Evolutionary conservation across 2,329 filamentous ascomycete genomes (phyloP).

Genomic region (Penicillium sp.): DNA sequence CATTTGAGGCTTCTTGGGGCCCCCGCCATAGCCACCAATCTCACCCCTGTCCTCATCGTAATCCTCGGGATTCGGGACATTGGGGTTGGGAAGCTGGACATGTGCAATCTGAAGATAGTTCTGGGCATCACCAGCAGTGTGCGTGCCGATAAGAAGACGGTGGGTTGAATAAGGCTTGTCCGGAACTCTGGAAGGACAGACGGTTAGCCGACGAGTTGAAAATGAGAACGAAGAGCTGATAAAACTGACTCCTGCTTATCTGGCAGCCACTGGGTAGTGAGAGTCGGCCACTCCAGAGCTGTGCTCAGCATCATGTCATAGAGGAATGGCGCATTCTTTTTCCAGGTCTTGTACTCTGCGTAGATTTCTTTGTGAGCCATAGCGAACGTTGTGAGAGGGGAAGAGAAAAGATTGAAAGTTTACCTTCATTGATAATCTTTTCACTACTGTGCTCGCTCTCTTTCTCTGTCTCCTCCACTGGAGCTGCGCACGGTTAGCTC

Average conservation of each 20-base stretch:
- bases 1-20: constrained; percentile 64
- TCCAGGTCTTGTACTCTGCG: constrained; percentile 98
- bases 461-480: constrained; percentile 38
- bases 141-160: constrained; percentile 87
- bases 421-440: constrained; percentile 91
- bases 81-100: constrained; percentile 83
- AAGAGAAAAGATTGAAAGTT: neutral
- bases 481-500: constrained; percentile 22
- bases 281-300: constrained; percentile 93
- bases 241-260: constrained; percentile 70
- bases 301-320: constrained; percentile 97
- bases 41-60: constrained; percentile 92
- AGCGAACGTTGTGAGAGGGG: neutral
- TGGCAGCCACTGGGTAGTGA: constrained; percentile 97
- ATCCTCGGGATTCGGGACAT: constrained; percentile 69
- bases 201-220: neutral
- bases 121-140: constrained; percentile 79
- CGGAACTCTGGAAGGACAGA: constrained; percentile 54
- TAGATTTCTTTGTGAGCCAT: constrained; percentile 5
- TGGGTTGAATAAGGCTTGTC: constrained; percentile 86
- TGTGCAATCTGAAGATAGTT: constrained; percentile 96
- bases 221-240: constrained; percentile 23
- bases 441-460: constrained; percentile 74
- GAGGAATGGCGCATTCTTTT: constrained; percentile 97
- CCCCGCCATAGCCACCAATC: constrained; percentile 85